Evolutionary conservation across 1,284 basidiomycete species (phyloP).

Genomic region (Fomitopsis betulina): DNA sequence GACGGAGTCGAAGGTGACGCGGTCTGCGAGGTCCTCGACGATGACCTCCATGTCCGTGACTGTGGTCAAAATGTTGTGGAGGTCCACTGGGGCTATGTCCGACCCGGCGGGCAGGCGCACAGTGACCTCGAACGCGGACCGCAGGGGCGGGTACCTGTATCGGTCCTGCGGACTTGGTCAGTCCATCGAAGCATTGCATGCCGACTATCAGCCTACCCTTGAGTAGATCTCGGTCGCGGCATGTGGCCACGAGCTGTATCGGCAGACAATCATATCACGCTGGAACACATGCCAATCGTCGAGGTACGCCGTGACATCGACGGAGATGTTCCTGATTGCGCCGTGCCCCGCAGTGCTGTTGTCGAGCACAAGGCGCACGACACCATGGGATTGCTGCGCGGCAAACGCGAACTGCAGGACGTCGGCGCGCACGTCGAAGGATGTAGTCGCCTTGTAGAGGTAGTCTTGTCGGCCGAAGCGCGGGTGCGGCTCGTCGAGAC

Average conservation of each 20-base stretch:
- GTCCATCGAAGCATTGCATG: too few relatives aligned
- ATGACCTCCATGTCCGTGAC: background rate
- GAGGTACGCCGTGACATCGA: background rate
- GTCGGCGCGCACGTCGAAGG: background rate
- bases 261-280: background rate
- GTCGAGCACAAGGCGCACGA: background rate
- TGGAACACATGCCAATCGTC: background rate
- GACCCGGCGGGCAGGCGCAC: background rate
- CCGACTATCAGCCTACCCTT: background rate
- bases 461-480: background rate
- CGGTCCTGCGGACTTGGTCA: background rate
- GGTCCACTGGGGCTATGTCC: background rate
- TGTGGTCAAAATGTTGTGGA: background rate
- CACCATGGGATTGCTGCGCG: background rate
- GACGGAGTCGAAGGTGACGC: background rate
- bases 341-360: background rate
- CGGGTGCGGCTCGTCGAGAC: background rate
- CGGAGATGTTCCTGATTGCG: background rate
- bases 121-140: background rate
- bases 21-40: background rate
- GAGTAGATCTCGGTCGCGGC: background rate
- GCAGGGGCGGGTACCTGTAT: background rate
- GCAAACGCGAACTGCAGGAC: background rate
- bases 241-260: background rate
- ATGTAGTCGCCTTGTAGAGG: background rate